Base-by-base conservation (phyloP, 768 basidiomycete genomes). In the Boletus insuetus region DNA sequence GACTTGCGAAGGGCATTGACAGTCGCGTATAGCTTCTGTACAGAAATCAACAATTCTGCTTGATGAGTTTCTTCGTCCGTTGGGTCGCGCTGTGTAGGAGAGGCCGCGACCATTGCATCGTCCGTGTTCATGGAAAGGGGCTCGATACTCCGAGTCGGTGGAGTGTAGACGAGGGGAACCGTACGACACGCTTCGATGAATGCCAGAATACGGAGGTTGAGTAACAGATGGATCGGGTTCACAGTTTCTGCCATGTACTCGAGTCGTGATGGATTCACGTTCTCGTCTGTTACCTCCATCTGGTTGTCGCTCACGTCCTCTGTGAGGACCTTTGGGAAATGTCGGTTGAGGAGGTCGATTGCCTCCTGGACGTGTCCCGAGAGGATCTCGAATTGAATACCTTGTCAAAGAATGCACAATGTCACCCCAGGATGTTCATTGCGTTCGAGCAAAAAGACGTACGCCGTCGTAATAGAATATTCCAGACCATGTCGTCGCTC, bases 161-260 rank as follows among this genome's bases (percentile, higher is more conserved):
- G 73, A 59, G 37, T 69, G 62, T 79, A 80, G 4, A 73, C 72
- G 17, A 91, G 77, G 4, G 90, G 88, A 13, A 81, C 68, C 3
- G 88, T 87, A 29, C 93, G 84, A 59, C 91, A 85, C 20, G 86
- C 81, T 70, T 98, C 95, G 64, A 91, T 85, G 74, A 97, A 98
- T 2, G 83, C 82, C 40, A 89, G 85, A 46, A 97, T 90, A 47
- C 87, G 87, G 38, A 98, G 84, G 66, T 97, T 94, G 57, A 98
- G 80, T 17, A 77, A 75, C 49, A 96, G 78, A 62, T 94, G 91
- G 2, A 76, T 69, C n/a, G 93, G 87, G 45, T 87, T 78, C 7
- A 92, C 87, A 2, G 82, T 86, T 4, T 83, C 73, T 24, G 82
- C 74, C 20, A 81, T 68, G 58, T 83, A 87, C 53, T 79, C 71